phyloP scores from a whole-genome alignment of 768 basidiomycete genomes.

The Calocybe gangraenosa region DNA sequence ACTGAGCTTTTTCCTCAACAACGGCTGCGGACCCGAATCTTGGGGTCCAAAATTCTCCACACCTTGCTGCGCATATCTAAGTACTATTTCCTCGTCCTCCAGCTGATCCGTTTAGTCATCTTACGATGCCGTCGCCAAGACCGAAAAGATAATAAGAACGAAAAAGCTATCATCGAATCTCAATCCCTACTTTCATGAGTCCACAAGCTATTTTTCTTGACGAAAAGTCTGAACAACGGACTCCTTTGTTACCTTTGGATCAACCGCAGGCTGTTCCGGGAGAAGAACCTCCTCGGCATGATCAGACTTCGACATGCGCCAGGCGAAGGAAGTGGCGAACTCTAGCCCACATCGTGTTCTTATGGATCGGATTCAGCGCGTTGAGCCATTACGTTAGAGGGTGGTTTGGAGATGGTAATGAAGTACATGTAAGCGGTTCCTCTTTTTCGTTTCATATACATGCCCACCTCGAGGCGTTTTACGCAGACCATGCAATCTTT shows the following conservation, averaged over 20 bases:
- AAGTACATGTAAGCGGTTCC: neutral
- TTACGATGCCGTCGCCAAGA: too few species aligned
- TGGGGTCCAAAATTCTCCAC: neutral
- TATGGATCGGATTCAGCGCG: neutral
- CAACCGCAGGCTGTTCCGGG: too few species aligned
- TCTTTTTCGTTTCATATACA: neutral
- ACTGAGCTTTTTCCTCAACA: too few species aligned
- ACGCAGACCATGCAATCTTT: neutral
- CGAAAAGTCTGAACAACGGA: conserved; percentile 5
- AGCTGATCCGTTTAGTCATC: too few species aligned
- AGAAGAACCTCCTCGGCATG: too few species aligned
- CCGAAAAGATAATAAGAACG: too few species aligned
- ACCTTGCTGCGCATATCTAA: too few species aligned
- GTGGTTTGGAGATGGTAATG: neutral
- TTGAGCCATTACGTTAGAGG: neutral
- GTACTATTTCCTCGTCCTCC: too few species aligned
- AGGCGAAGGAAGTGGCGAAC: conserved; percentile 1
- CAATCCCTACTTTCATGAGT: neutral
- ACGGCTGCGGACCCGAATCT: too few species aligned
- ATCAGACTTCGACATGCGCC: too few species aligned
- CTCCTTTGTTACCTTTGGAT: neutral
- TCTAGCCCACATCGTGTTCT: neutral
- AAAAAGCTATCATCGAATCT: too few species aligned
- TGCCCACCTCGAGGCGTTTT: neutral
- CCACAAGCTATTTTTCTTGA: conserved; percentile 7